Percentiles rank a stretch among this genome's conserved stretches.
These are phyloP conservation scores for Fraxinus latifolia DNA, from an alignment of 305 asterid species.

Conservation along the genomic window DNA sequence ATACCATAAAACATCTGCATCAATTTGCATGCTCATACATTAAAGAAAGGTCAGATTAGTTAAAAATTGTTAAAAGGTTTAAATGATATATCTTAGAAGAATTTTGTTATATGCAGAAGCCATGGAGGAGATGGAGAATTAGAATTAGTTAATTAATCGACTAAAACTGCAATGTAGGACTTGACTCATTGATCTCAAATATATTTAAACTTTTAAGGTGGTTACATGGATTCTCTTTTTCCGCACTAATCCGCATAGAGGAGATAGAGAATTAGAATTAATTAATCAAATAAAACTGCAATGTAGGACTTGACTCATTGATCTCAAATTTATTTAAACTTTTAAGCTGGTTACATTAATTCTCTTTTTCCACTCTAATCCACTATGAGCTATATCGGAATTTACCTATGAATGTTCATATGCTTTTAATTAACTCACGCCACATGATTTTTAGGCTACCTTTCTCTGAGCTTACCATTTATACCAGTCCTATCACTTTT, in stretches of 20 bases:
- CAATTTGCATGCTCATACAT: background rate
- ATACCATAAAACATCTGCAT: background rate
- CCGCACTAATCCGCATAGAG: background rate
- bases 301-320: background rate
- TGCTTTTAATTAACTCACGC: background rate
- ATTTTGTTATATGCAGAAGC: background rate
- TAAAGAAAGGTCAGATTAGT: background rate
- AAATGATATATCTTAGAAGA: background rate
- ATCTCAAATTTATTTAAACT: background rate
- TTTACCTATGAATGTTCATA: background rate
- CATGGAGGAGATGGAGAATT: background rate
- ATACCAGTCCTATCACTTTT: background rate
- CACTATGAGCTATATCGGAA: background rate
- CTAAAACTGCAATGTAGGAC: background rate
- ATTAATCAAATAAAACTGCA: background rate
- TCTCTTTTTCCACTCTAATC: background rate
- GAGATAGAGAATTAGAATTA: background rate
- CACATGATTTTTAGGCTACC: background rate
- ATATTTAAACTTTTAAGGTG: background rate
- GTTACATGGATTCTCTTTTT: background rate
- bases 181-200: background rate
- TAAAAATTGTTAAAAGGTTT: background rate
- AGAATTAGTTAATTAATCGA: background rate
- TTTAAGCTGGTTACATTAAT: background rate
- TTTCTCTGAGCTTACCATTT: background rate